Base-by-base conservation (phyloP, 1,139 yeast genomes). In the Diutina ranongensis region DNA sequence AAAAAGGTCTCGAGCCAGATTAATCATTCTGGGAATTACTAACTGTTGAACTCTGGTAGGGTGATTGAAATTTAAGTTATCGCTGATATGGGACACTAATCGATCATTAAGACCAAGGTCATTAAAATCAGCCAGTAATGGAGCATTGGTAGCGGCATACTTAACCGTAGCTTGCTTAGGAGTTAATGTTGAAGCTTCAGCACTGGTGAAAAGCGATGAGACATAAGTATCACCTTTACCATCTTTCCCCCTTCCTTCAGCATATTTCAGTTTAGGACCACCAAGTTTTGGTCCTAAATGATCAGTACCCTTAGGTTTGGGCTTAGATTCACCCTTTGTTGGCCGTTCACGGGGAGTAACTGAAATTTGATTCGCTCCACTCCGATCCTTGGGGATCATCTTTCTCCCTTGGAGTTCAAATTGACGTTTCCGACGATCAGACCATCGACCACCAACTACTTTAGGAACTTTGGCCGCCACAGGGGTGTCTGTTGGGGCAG, bases 121-220 rank as follows among this genome's bases (percentile, higher is more conserved):
- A 22, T 66, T 71, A 55, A 92, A 92, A 1, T 38, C 81, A 67
- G 1, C 83, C 74, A 2, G 83, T 71, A 83, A 60, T 0, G 95
- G 95, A 0, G 97, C 97, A 64, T 92, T 89, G 0, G 97, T 86
- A 1, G 95, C 86, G 7, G 58, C 54, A 45, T 63, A 59, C 0
- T 38, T 38, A 5, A 64, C 57, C n/a, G 54, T 52, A 8, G 64
- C 66, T 8, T 60, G 55, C 13, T 59, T 59, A 20, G 60, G 56
- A 4, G 49, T 51, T 16, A 49, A 54, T 19, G 54, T 56, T 1
- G 62, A 47, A 33, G 55, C 61, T 45, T 68, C 71, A 31, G 76
- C 72, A 52, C 80, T 84, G 1, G 94, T 83, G 67, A 89, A 89
- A 46, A 89, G 67, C 1, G 97, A 88, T 0, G 97, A 85, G 1